Evolutionary conservation across 345 rosid genomes (phyloP).

Genomic region (Dimocarpus longan): DNA sequence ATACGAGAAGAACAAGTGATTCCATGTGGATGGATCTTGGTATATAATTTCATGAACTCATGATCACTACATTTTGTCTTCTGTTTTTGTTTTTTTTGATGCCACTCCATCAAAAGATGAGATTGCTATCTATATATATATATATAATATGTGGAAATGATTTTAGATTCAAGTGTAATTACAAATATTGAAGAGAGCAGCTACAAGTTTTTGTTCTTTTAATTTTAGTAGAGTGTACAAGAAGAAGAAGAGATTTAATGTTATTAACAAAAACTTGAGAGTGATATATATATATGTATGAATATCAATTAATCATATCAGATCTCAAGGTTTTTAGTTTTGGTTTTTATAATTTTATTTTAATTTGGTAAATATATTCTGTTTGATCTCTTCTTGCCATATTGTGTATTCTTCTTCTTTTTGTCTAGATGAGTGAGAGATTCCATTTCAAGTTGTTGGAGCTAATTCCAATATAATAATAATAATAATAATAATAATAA

Average conservation of each 20-base stretch:
- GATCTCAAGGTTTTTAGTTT: conserved; percentile 43
- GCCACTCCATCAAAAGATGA: not conserved
- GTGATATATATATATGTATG: not conserved
- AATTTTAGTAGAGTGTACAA: conserved; percentile 30
- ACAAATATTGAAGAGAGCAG: conserved; percentile 35
- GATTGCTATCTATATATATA: not conserved
- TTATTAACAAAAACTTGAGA: too few species aligned
- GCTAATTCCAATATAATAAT: conserved; percentile 24
- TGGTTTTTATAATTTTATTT: conserved; percentile 31
- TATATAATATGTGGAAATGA: not conserved
- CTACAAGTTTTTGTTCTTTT: conserved; percentile 25
- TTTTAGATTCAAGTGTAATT: conserved; percentile 30
- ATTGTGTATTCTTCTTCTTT: conserved; percentile 32
- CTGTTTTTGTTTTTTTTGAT: not conserved
- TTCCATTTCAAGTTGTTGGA: conserved; percentile 44
- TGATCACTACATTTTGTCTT: conserved; percentile 11
- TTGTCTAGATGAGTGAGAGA: conserved; percentile 52
- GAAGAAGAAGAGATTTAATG: conserved; percentile 17
- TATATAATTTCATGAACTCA: conserved; percentile 21
- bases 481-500: too few species aligned
- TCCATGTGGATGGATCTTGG: conserved; percentile 25
- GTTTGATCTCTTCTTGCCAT: conserved; percentile 12
- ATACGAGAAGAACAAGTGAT: not conserved
- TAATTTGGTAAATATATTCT: conserved; percentile 15
- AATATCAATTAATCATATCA: conserved; percentile 17